Base-by-base conservation (phyloP, 352 stramenopile species). In the Globisporangium camurandrum region DNA sequence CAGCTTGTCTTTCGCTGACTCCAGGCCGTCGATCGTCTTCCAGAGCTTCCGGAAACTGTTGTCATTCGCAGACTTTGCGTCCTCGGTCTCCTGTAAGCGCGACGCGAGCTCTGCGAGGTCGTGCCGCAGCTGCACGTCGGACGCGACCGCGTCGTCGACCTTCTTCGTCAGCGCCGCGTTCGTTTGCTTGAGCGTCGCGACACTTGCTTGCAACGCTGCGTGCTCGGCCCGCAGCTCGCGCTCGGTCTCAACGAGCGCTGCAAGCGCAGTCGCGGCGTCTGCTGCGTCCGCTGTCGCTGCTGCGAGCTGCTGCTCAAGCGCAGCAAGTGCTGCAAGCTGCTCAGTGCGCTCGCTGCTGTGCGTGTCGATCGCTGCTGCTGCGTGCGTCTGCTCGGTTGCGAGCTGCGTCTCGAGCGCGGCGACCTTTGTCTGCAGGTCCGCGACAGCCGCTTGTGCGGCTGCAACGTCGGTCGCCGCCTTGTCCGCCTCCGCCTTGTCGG, bases 21-120 rank as follows among this genome's bases (percentile, higher is more conserved):
- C 23, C 39, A 17, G 17, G 19, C 75, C 68, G 43, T 78, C 70
- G 24, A 76, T 75, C 30, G 59, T 68, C 54, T 75, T 78, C 67
- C 66, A 72, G 9, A 82, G 57, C 56, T 76, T 75, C 27, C 66
- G 65, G 19, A 82, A 61, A 30, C 75, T 68, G 41, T 65, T 75
- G 56, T 82, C 66, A 43, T 64, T 61, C 4, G 66, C 55, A 36
- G 73, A 66, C 31, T 74, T 63, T 20, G 70, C 63, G 7, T 66
- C 58, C 48, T 75, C 57, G 11, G 72, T 64, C 26, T 61, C 40
- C 16, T 54, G 45, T 23, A 79, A 44, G 30, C 53, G 24, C 40
- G 55, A 49, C 45, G 74, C 58, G 20, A 63, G 41, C 43, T 75
- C 67, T 19, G 27, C 42, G 26, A 58, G 34, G n/a, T 58, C 44